phyloP scores from a whole-genome alignment of 78 protist genomes.

The Dictyostelium firmibasis region DNA sequence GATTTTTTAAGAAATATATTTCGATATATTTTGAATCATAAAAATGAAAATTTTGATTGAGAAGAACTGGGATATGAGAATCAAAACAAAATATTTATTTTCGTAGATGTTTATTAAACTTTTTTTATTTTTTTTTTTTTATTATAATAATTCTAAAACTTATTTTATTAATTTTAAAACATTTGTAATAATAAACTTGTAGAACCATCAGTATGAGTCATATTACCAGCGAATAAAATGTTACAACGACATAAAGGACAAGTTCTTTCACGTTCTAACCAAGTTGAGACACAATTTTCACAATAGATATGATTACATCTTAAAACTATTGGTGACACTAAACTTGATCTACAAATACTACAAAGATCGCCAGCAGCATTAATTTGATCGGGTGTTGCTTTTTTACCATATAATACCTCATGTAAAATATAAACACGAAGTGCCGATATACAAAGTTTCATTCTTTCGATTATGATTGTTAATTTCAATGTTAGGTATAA shows the following conservation, averaged over 20 bases:
- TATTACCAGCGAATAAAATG: conserved; percentile 36
- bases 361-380: conserved; percentile 51
- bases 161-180: conserved; percentile 3
- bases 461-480: conserved; percentile 19
- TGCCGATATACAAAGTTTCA: conserved; percentile 4
- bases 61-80: too few species aligned
- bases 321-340: conserved; percentile 61
- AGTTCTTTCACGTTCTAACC: conserved; percentile 75
- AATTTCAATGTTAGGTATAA: conserved; percentile 72
- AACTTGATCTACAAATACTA: conserved; percentile 70
- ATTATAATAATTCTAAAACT: too few species aligned
- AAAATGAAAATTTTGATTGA: too few species aligned
- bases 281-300: conserved; percentile 72
- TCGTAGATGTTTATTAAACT: too few species aligned
- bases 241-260: conserved; percentile 80
- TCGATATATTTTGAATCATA: too few species aligned
- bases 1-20: too few species aligned
- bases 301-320: conserved; percentile 77
- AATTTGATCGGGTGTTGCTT: conserved; percentile 64
- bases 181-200: conserved; percentile 40
- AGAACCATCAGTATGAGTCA: conserved; percentile 65
- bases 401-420: conserved; percentile 53
- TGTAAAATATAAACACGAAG: conserved; percentile 25
- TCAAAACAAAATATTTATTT: too few species aligned
- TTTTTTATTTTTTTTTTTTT: too few species aligned